Conservation (phyloP, 805 yeast species). For the Candida nanaspora region DNA sequence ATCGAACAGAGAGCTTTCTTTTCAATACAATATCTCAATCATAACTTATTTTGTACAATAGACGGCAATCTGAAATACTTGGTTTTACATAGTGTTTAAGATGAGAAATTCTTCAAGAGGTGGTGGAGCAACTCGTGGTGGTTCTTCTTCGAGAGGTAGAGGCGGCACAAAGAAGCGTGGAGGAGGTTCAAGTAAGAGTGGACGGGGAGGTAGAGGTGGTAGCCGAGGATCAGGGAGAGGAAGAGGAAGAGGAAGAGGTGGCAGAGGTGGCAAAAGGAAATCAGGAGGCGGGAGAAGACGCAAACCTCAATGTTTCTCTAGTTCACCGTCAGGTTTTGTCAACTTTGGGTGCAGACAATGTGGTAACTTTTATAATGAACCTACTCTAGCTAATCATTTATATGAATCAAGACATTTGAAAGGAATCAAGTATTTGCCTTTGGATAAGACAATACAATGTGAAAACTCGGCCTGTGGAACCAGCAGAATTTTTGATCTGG, state of each 20-base stretch:
- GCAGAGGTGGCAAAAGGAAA: background rate
- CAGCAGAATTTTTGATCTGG: background rate
- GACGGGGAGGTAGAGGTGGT: background rate
- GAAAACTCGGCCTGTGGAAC: background rate
- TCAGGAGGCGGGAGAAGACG: background rate
- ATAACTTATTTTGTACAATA: no score
- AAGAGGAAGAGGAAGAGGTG: background rate
- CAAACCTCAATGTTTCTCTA: background rate
- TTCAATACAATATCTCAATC: no score
- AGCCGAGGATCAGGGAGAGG: background rate
- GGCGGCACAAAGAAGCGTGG: no score
- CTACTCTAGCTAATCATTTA: background rate
- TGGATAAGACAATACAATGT: background rate
- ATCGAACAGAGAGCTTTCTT: no score
- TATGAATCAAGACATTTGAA: background rate
- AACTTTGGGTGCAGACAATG: background rate
- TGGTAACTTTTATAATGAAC: background rate
- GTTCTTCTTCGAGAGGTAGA: no score
- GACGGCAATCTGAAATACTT: no score
- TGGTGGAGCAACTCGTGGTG: no score
- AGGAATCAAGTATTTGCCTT: background rate
- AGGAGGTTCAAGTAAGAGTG: background rate
- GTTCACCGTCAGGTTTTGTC: background rate
- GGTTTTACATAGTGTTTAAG: no score
- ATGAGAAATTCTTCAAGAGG: no score